Conservation (phyloP, 371 early-diverging fungal species). For the Agmasoma carcini region DNA sequence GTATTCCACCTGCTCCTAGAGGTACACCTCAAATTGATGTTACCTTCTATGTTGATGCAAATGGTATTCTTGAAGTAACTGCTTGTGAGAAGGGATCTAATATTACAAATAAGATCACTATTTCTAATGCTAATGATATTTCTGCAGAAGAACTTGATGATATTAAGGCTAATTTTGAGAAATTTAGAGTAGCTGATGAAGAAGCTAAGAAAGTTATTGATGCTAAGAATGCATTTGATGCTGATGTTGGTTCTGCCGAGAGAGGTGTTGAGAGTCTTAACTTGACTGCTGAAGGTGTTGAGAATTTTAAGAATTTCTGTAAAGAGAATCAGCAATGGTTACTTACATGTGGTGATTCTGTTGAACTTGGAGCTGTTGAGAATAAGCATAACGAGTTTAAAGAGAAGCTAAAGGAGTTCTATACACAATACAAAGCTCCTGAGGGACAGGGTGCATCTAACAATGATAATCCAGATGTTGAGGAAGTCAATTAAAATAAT, state of each 20-base stretch:
- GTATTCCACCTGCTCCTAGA: conserved; percentile 63
- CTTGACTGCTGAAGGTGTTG: no score
- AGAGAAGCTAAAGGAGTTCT: no score
- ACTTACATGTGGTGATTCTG: no score
- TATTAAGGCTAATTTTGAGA: conserved; percentile 57
- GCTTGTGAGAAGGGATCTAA: conserved; percentile 59
- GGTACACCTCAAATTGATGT: conserved; percentile 59
- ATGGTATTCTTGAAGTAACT: conserved; percentile 59
- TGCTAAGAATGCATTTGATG: conserved; percentile 16
- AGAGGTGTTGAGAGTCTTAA: no score
- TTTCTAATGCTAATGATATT: conserved; percentile 28
- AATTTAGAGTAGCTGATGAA: conserved; percentile 36
- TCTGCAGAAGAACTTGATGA: conserved; percentile 54
- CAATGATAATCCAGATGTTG: conserved; percentile 8
- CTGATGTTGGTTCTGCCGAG: no score
- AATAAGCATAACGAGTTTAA: no score
- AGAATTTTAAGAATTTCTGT: no score
- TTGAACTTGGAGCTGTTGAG: no score
- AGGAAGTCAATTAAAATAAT: conserved; percentile 12
- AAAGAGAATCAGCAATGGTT: no score
- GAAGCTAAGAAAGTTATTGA: conserved; percentile 10
- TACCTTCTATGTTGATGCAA: conserved; percentile 59
- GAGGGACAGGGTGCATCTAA: no score
- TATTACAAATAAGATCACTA: conserved; percentile 56
- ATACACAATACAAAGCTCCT: no score